Percentiles rank a stretch among this genome's conserved stretches.
These are phyloP conservation scores for Colletotrichum magnum DNA, from an alignment of 2,329 filamentous ascomycete genomes.

Conservation along the genomic window DNA sequence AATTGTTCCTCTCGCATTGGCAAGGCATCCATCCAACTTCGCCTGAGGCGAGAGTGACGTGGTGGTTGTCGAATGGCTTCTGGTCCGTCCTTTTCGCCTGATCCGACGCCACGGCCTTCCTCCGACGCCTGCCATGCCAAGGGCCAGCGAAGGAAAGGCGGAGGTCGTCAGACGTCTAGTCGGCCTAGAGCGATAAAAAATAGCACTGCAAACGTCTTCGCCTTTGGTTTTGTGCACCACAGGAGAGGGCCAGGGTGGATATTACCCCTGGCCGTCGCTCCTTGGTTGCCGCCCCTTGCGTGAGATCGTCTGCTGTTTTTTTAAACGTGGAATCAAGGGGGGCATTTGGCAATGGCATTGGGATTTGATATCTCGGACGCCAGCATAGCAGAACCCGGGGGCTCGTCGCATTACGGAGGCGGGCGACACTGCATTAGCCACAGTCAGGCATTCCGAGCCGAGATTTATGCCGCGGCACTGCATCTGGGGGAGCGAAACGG, in stretches of 20 bases:
- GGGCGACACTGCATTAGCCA: slow-evolving; percentile 3
- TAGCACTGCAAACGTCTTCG: slow-evolving; percentile 27
- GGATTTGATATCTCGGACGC: slow-evolving; percentile 22
- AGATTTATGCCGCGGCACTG: slow-evolving; percentile 5
- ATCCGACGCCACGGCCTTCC: slow-evolving; percentile 14
- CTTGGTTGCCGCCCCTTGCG: slow-evolving; percentile 28
- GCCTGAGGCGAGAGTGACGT: slow-evolving; percentile 27
- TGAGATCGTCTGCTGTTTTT: slow-evolving; percentile 26
- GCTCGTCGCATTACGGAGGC: slow-evolving; percentile 14
- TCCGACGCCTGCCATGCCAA: slow-evolving; percentile 5
- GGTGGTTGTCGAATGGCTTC: slow-evolving; percentile 25
- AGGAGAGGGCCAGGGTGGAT: slow-evolving; percentile 14
- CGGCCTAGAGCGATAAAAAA: slow-evolving; percentile 23
- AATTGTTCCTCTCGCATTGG: slow-evolving; percentile 10
- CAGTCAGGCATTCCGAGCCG: slow-evolving; percentile 14
- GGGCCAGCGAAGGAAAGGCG: slow-evolving; percentile 1
- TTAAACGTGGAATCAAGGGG: slow-evolving; percentile 13
- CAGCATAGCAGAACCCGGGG: slow-evolving; percentile 22
- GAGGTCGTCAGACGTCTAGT: slow-evolving; percentile 6
- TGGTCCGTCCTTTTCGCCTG: slow-evolving; percentile 12
- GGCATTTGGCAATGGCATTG: slow-evolving; percentile 11
- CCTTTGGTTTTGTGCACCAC: slow-evolving; percentile 20
- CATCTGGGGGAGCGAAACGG: neutral
- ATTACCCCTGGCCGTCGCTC: neutral
- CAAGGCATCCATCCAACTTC: neutral